Conservation (phyloP, 192 early-diverging fungal genomes). For the Linnemannia zychae region DNA sequence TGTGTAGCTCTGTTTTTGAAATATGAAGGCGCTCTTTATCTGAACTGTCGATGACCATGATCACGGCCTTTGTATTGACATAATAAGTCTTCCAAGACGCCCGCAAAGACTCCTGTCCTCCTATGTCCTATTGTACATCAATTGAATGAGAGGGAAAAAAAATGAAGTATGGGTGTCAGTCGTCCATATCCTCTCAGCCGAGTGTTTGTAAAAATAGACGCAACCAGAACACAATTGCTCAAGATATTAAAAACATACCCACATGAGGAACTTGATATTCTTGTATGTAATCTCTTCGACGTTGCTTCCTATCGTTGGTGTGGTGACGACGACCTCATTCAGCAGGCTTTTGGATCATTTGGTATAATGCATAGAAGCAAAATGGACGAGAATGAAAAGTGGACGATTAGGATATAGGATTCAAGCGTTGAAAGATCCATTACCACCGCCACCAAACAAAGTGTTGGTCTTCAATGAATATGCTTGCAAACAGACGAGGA, state of each 20-base stretch:
- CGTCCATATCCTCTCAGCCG: not conserved
- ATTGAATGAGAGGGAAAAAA: not conserved
- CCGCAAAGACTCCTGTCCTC: constrained; percentile 73
- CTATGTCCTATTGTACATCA: constrained; percentile 61
- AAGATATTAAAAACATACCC: constrained; percentile 65
- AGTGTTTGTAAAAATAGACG: not conserved
- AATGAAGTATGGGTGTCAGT: not conserved
- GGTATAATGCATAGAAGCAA: not conserved
- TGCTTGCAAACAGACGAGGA: not conserved
- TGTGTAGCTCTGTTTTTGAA: constrained; percentile 71
- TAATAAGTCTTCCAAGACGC: constrained; percentile 79
- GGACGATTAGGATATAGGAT: not conserved
- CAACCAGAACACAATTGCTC: not conserved
- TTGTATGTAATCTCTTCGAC: constrained; percentile 79
- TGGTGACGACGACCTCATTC: constrained; percentile 74
- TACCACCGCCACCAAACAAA: not conserved
- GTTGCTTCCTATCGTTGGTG: constrained; percentile 80
- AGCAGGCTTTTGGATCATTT: constrained; percentile 59
- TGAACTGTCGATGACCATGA: constrained; percentile 82
- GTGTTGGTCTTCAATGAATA: not conserved
- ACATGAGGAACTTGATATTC: constrained; percentile 79
- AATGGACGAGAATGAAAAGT: not conserved
- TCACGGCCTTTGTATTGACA: constrained; percentile 75
- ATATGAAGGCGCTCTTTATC: constrained; percentile 73
- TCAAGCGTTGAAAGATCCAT: too few relatives aligned